Evolutionary conservation across 23 red algal species (phyloP).

Genomic region (Gracilaria gracilis): DNA sequence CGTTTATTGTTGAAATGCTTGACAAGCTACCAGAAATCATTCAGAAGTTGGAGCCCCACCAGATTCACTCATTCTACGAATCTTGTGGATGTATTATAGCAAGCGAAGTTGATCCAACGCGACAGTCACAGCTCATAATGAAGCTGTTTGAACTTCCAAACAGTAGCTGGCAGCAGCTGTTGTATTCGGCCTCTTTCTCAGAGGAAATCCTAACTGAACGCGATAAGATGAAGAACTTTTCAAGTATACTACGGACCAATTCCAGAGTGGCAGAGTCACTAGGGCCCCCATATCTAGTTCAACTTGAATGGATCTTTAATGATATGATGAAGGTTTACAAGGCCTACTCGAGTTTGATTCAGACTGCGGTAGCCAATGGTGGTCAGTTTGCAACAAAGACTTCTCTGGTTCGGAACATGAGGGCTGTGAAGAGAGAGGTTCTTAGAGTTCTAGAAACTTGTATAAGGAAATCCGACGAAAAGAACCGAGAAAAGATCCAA

Average conservation of each 20-base stretch:
- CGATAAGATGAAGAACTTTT: slow-evolving; percentile 93
- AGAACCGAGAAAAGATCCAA: slow-evolving; percentile 78
- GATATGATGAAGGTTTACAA: slow-evolving; percentile 91
- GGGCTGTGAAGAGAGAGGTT: slow-evolving; percentile 95
- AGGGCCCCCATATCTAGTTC: slow-evolving; percentile 84
- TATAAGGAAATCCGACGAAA: slow-evolving; percentile 60
- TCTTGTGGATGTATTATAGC: slow-evolving; percentile 88
- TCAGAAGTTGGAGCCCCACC: slow-evolving; percentile 93
- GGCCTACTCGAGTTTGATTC: slow-evolving; percentile 85
- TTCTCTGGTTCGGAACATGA: slow-evolving; percentile 89
- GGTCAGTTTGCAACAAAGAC: slow-evolving; percentile 80
- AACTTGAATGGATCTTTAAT: slow-evolving; percentile 81
- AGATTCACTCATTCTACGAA: slow-evolving; percentile 98
- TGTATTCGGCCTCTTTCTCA: slow-evolving; percentile 75
- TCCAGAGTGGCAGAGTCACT: slow-evolving; percentile 80
- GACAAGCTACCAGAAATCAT: slow-evolving; percentile 88
- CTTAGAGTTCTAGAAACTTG: slow-evolving; percentile 85
- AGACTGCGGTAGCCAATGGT: slow-evolving; percentile 64
- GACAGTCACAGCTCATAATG: slow-evolving; percentile 68
- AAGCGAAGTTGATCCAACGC: slow-evolving; percentile 49
- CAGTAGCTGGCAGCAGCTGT: slow-evolving; percentile 79
- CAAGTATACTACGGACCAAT: slow-evolving; percentile 89
- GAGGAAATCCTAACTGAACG: slow-evolving; percentile 71
- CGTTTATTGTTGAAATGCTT: slow-evolving; percentile 95
- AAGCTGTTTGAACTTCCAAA: slow-evolving; percentile 98